Percentiles rank a stretch among this genome's conserved stretches.
phyloP scores from a whole-genome alignment of 2,329 filamentous ascomycete genomes.

The Rutstroemia sp. region DNA sequence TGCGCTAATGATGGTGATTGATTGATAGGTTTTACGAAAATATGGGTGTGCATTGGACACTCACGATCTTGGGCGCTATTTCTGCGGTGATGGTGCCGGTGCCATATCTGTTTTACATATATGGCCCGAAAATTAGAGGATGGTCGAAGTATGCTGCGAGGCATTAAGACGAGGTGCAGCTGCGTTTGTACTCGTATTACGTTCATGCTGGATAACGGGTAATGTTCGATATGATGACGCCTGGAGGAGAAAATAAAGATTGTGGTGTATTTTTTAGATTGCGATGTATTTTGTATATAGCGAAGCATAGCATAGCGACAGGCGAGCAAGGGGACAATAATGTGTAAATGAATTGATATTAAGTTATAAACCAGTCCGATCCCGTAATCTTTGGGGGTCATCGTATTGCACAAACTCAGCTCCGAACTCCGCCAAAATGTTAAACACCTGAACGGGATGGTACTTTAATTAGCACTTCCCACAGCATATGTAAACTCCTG shows the following conservation, averaged over 20 bases:
- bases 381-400: no score
- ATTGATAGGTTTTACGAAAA: constrained; percentile 13
- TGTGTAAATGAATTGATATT: no score
- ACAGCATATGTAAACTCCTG: constrained; percentile 31
- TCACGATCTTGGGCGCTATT: constrained; percentile 16
- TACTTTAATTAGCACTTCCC: constrained; percentile 12
- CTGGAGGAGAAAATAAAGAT: no score
- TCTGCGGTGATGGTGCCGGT: constrained; percentile 18
- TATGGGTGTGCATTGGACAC: constrained; percentile 19
- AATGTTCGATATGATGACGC: no score
- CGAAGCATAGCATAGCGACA: no score
- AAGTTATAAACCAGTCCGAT: no score
- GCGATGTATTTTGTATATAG: no score
- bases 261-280: no score
- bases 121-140: constrained; percentile 17
- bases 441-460: neutral
- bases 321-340: no score
- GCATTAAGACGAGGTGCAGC: neutral
- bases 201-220: no score
- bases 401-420: no score
- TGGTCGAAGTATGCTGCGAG: constrained; percentile 16
- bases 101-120: constrained; percentile 16
- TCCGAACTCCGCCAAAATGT: neutral
- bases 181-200: neutral
- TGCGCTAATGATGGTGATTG: no score